Evolutionary conservation across 192 early-diverging fungal species (phyloP).

Genomic region (Mortierella antarctica): DNA sequence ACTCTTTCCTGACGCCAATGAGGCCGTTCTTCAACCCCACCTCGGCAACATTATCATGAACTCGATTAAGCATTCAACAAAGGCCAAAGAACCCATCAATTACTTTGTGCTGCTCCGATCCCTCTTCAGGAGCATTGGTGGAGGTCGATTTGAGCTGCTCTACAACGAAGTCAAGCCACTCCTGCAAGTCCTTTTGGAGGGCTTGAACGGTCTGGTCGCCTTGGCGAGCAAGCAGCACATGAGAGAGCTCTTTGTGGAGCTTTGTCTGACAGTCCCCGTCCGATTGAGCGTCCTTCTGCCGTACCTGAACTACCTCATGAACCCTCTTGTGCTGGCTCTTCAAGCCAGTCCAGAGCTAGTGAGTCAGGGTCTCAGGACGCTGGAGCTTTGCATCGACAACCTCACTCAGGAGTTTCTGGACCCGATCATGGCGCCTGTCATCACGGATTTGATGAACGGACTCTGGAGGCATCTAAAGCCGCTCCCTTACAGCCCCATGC

Average conservation of each 20-base stretch:
- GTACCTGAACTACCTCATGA: conserved; percentile 94
- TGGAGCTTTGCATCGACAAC: conserved; percentile 99
- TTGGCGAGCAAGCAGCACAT: conserved; percentile 84
- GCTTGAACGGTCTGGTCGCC: conserved; percentile 85
- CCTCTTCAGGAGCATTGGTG: conserved; percentile 96
- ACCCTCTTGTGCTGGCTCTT: conserved; percentile 93
- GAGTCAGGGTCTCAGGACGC: conserved; percentile 93
- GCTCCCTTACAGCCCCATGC: conserved; percentile 82
- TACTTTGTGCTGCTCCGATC: conserved; percentile 93
- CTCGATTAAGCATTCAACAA: conserved; percentile 84
- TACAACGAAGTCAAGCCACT: conserved; percentile 97
- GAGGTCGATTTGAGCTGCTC: conserved; percentile 93
- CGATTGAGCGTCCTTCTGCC: conserved; percentile 93
- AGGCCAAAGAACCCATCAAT: conserved; percentile 87
- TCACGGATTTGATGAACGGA: conserved; percentile 93
- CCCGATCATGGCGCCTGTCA: conserved; percentile 93
- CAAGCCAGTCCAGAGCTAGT: conserved; percentile 93
- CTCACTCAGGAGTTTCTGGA: conserved; percentile 97
- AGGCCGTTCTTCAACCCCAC: conserved; percentile 93
- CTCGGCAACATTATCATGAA: conserved; percentile 89
- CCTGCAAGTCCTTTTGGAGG: conserved; percentile 91
- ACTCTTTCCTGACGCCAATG: conserved; percentile 91
- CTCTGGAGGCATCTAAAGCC: conserved; percentile 94
- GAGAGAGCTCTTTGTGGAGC: conserved; percentile 97
- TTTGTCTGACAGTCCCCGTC: conserved; percentile 97